phyloP scores from a whole-genome alignment of 1,284 basidiomycete species.

The Dichomitus squalens region DNA sequence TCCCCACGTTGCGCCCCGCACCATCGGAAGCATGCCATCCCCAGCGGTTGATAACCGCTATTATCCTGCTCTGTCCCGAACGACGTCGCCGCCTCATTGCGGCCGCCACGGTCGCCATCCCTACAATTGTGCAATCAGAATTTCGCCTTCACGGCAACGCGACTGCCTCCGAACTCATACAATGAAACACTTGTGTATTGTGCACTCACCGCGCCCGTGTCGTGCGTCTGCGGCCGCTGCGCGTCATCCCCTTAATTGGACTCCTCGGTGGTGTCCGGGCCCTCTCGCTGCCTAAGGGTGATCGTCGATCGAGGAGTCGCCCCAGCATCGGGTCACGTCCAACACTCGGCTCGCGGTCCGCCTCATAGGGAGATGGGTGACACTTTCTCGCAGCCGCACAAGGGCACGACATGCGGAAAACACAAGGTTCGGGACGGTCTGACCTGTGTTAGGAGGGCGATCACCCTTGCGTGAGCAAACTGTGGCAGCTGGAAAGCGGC shows the following conservation, averaged over 20 bases:
- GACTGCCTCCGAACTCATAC: background rate
- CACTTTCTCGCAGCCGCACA: background rate
- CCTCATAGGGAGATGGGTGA: background rate
- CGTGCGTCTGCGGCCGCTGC: background rate
- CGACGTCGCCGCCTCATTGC: background rate
- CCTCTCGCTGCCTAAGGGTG: background rate
- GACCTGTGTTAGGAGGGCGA: background rate
- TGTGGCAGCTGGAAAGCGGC: background rate
- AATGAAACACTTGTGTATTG: background rate
- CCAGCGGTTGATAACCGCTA: slow-evolving; percentile 15
- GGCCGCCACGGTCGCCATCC: slow-evolving; percentile 9
- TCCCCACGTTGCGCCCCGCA: slow-evolving; percentile 10
- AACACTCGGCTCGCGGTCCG: slow-evolving; percentile 3
- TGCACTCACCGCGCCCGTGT: slow-evolving; percentile 1
- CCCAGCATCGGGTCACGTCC: background rate
- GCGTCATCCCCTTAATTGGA: background rate
- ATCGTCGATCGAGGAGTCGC: slow-evolving; percentile 5
- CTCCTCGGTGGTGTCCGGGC: background rate
- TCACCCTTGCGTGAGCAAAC: background rate
- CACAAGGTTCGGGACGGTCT: background rate
- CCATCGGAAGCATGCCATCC: slow-evolving; percentile 15
- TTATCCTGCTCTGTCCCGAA: background rate
- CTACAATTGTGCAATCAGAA: slow-evolving; percentile 9
- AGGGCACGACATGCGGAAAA: slow-evolving; percentile 3
- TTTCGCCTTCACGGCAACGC: background rate